Base-by-base conservation (phyloP, 257 asterid genomes). In the Coffea eugenioides region DNA sequence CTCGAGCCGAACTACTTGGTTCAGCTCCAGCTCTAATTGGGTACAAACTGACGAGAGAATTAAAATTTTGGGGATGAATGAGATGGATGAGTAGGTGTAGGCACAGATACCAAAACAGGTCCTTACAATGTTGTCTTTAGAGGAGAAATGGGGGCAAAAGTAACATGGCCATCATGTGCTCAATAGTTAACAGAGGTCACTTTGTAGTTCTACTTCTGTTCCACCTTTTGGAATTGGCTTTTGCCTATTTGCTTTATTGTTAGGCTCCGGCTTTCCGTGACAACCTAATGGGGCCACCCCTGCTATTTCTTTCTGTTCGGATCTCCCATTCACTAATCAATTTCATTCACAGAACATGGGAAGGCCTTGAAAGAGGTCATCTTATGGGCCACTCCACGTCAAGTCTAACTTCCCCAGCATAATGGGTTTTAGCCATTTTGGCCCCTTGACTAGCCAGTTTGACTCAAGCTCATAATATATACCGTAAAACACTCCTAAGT, bases 271-370 rank as follows among this genome's bases (percentile, higher is more conserved):
- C 80, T 82, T 88, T 88, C 82, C 82, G 88, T 81, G 85, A 82
- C 85, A 70, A 81, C 71, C 86, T 31, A 21, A 89, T 84, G 78
- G 91, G 94, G 73, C 80, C 85, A 65, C 20, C 59, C 49, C 11
- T 54, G 48, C 71, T 79, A 71, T 71, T 77, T 59, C 51, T 41
- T 56, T 54, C 36, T 45, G 78, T 73, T 64, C 79, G 66, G 77
- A 84, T 87, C 85, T 84, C 79, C 49, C 70, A 72, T 71, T 14
- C 69, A 83, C 86, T 87, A 86, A 83, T 86, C 85, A 87, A 85
- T 88, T 87, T 84, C 89, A 79, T 77, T 88, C 97, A 90, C 93
- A 92, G 97, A 92, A 92, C 94, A 89, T 92, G 97, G 88, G 88
- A 80, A 83, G 88, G 83, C 86, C 84, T 84, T 86, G 77, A 74